Base-by-base conservation (phyloP, 2,329 filamentous ascomycete genomes). In the Diaporthe vaccinii region DNA sequence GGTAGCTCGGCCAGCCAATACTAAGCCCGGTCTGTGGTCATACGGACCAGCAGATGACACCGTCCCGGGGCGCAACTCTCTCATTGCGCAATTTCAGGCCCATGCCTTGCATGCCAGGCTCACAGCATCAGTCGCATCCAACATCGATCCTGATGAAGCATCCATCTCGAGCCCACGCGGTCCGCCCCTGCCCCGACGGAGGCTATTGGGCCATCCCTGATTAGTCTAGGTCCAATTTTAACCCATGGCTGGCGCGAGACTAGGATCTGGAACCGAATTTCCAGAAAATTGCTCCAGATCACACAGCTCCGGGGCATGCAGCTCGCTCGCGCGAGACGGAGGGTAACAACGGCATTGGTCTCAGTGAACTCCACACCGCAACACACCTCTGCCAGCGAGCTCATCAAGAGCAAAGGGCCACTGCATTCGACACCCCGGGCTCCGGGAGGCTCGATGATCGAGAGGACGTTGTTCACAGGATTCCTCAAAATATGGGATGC, bases 261-360 rank as follows among this genome's bases (percentile, higher is more conserved):
- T 75, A 76, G 75, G 53, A 76, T 75, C 73, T 73, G 53, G 53
- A 73, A 75, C 51, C 59, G 65, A 62, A 69, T 68, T 76, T 68
- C 73, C 68, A 72, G 39, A 25, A 72, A 67, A 74, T 73, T 53
- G 53, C 44, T 65, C 73, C 69, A 75, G 69, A 75, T 67, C 68
- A 65, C 46, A 71, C 58, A 55, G 73, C 44, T 58, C 57, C n/a
- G 51, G 58, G 49, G 62, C 51, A 65, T 62, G 36, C 55, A 75
- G 67, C 44, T 55, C 53, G 57, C 51, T 59, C 49, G 41, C 36
- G 49, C 49, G 65, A 41, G 34, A 36, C 51, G 74, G n/a, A 44
- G 74, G 62, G n/a, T 67, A 55, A 53, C 74, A 51, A 36, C 67
- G 58, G 67, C 67, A 75, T 67, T 57, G 65, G 46, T 55, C 65